Evolutionary conservation across 2,329 filamentous ascomycete genomes (phyloP).

Genomic region (Aspergillus pseudoviridinutans): DNA sequence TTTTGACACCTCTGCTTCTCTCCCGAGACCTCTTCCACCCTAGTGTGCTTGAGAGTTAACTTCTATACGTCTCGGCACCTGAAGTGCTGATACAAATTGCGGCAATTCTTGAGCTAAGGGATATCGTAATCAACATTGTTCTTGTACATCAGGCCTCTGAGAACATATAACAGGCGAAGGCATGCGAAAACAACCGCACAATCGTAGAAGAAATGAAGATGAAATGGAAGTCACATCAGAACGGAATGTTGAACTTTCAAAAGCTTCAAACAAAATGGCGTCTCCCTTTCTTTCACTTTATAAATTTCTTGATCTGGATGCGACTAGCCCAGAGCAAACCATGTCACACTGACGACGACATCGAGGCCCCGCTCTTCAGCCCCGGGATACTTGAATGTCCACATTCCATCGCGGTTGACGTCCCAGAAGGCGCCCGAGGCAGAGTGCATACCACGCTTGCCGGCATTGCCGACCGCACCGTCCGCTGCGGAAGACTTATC

Average conservation of each 20-base stretch:
- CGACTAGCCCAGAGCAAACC: conserved; percentile 38
- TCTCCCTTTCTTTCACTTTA: conserved; percentile 6
- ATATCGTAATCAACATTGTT: not conserved
- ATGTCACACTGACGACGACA: conserved; percentile 47
- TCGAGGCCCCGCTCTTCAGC: conserved; percentile 46
- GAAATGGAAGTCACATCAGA: conserved; percentile 1
- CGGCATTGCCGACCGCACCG: conserved; percentile 60
- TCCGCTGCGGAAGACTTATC: conserved; percentile 50
- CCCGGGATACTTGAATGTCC: conserved; percentile 49
- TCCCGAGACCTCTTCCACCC: too few relatives aligned
- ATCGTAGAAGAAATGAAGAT: not conserved
- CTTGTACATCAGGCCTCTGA: not conserved
- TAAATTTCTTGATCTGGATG: not conserved
- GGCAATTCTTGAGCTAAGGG: not conserved
- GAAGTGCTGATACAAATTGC: not conserved
- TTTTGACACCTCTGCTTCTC: too few relatives aligned
- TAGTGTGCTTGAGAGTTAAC: not conserved
- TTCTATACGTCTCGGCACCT: not conserved
- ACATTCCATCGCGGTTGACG: conserved; percentile 51
- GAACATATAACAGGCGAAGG: not conserved
- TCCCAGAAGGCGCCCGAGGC: conserved; percentile 50
- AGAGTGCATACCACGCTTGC: conserved; percentile 67
- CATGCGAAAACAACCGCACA: not conserved
- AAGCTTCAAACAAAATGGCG: not conserved
- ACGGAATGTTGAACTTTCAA: conserved; percentile 2